Evolutionary conservation across 768 basidiomycete species (phyloP), one percentile per base, ranked within the genome.

Genomic region (Boletus reticulatus): DNA sequence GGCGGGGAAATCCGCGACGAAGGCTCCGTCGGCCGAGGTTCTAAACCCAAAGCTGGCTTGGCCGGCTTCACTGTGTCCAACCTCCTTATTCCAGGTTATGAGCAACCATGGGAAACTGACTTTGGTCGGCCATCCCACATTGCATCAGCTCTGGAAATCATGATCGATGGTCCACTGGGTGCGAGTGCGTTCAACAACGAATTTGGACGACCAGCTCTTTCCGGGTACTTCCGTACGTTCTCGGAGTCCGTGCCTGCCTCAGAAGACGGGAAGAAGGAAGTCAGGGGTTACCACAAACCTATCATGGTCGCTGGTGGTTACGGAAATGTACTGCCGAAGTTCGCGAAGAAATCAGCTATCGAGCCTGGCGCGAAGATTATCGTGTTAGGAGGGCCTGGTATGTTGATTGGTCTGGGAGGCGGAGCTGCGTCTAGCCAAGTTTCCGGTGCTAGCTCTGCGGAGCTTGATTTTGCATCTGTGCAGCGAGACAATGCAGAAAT

Each of bases 241-340:
- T 80, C 87, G 12, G 92, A 97, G 72, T 80, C 82, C 43, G 79
- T 94, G 2, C 80, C 86, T 20, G 68, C 83, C 31, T 73, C 77
- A 10, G 68, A 72, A 36, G 82, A 82, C 38, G 79, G 78, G 5
- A 58, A 67, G 49, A 60, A 71, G 62, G 89, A 93, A 69, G 75
- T 94, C n/a, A 76, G 95, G 51, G 97, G 97, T 0, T 99, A 98
- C 72, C 97, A 98, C 76, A 99, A 99, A 71, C 97, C 97, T 14
- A 97, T 99, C 77, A 99, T 99, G 97, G 89, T 99, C 61, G 96
- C 97, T 9, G 97, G 97, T 19, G 97, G 97, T 24, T 84, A 94
- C 59, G 97, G 97, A 6, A 98, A 90, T 65, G 95, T 98, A 39
- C 85, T 92, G 16, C 87, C 89, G 6, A 75, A 81, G 59, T 95